phyloP scores from a whole-genome alignment of 169 alveolate genomes.

The Theileria luwenshuni region DNA sequence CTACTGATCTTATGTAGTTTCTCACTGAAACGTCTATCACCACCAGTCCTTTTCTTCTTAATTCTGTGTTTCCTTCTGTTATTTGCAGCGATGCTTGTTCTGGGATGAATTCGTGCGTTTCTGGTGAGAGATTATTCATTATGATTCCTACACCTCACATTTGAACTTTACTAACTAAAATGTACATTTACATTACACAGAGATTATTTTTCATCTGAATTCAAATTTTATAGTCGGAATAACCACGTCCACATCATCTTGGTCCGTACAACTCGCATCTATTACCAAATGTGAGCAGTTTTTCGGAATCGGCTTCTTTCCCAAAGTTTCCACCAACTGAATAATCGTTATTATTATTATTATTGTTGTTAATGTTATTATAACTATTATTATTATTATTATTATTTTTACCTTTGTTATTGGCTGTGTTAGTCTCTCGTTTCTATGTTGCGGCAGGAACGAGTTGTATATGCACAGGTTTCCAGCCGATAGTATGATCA shows the following conservation, averaged over 20 bases:
- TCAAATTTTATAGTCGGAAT: slow-evolving; percentile 86
- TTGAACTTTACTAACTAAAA: neutral
- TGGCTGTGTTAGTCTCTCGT: slow-evolving; percentile 75
- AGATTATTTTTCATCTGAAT: slow-evolving; percentile 58
- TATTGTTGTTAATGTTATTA: neutral
- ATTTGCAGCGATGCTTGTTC: slow-evolving; percentile 20
- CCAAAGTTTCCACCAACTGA: slow-evolving; percentile 79
- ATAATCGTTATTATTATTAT: no score
- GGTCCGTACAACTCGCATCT: slow-evolving; percentile 87
- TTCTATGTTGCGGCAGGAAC: slow-evolving; percentile 40
- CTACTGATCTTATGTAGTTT: slow-evolving; percentile 5
- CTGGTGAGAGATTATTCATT: slow-evolving; percentile 5
- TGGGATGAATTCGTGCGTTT: slow-evolving; percentile 64
- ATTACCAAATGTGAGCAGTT: slow-evolving; percentile 80
- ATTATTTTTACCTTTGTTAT: slow-evolving; percentile 56
- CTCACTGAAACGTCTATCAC: slow-evolving; percentile 55
- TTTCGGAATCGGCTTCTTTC: slow-evolving; percentile 72
- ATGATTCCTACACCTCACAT: neutral
- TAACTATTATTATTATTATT: no score
- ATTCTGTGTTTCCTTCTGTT: slow-evolving; percentile 44
- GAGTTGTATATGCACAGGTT: slow-evolving; percentile 68
- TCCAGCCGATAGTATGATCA: slow-evolving; percentile 68
- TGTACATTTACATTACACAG: neutral
- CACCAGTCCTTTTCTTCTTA: slow-evolving; percentile 49
- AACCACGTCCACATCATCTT: slow-evolving; percentile 84